Base-by-base conservation (phyloP, 345 rosid genomes). In the Pugionium cornutum region DNA sequence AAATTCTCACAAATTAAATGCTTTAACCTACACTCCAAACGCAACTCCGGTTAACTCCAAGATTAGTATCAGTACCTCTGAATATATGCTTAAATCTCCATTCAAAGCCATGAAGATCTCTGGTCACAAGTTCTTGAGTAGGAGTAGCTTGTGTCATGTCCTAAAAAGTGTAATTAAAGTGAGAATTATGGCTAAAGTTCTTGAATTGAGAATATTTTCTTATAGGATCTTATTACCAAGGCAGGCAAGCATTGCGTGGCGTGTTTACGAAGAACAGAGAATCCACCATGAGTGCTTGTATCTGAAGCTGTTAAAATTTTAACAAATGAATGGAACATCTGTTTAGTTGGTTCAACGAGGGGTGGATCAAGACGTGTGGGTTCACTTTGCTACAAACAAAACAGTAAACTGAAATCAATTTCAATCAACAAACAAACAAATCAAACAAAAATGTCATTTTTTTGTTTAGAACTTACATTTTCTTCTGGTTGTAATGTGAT, bases 201-300 rank as follows among this genome's bases (percentile, higher is more conserved):
- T 39, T 40, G 4, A 25, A 32, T 0, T 57, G 10, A 4, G 30
- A 32, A 40, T 40, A 39, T 3, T 2, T 8, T 30, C 0, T 0
- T 4, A 0, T 36, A 37, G 9, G 32, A 32, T 46, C n/a, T 4
- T n/a, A n/a, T 32, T 75, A 87, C 95, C 91, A 89, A 67, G 1
- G 73, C 75, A 48, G 92, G 97, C 45, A 91, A 75, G 62, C 96
- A 86, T 56, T 91, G 96, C 7, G 83, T 85, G 2, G 97, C 97
- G 27, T 91, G 92, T 69, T 86, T 90, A 56, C 89, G 77, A n/a
- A 88, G 86, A 73, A 91, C 91, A 58, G 97, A 88, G 76, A 91
- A 90, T 45, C 96, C 97, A 58, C 97, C 97, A 73, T 91, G 96
- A 43, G 96, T 91, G 78, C 97, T 91, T 30, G 96, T 88, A 49